phyloP scores from a whole-genome alignment of 2,329 filamentous ascomycete genomes.

The Bertia moriformis region DNA sequence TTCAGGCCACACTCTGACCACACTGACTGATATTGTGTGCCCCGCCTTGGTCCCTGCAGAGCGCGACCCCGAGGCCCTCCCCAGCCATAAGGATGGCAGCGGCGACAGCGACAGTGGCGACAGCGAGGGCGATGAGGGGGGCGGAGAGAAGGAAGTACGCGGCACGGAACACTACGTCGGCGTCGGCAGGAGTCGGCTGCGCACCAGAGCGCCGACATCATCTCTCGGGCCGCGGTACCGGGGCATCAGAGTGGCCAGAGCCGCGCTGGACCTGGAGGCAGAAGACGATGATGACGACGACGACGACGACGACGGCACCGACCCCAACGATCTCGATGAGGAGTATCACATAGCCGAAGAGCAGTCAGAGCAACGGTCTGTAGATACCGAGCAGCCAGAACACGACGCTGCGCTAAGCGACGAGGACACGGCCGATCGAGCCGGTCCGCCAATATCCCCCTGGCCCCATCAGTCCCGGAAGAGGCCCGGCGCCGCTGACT shows the following conservation, averaged over 20 bases:
- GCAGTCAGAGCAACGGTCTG: no score
- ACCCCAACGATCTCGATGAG: constrained; percentile 25
- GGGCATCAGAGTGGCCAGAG: constrained; percentile 62
- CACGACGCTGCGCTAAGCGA: neutral
- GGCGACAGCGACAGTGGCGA: constrained; percentile 36
- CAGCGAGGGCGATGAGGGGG: constrained; percentile 25
- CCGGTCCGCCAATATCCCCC: no score
- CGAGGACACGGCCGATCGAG: neutral
- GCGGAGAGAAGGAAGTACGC: no score
- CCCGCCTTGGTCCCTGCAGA: constrained; percentile 47
- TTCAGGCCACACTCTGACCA: no score
- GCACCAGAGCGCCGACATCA: constrained; percentile 49
- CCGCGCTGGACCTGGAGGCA: constrained; percentile 40
- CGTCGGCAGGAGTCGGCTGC: constrained; percentile 73
- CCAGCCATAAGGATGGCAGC: constrained; percentile 36
- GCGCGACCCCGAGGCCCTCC: constrained; percentile 62
- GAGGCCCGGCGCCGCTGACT: constrained; percentile 38
- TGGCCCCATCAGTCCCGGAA: no score
- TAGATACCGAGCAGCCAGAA: no score
- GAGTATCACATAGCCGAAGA: constrained; percentile 4
- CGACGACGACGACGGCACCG: constrained; percentile 21
- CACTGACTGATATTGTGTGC: constrained; percentile 14
- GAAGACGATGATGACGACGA: constrained; percentile 34
- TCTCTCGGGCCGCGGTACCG: constrained; percentile 67
- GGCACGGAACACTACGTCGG: constrained; percentile 77